Evolutionary conservation across 2,329 filamentous ascomycete genomes (phyloP).

Genomic region (Biscogniauxia mediterranea): DNA sequence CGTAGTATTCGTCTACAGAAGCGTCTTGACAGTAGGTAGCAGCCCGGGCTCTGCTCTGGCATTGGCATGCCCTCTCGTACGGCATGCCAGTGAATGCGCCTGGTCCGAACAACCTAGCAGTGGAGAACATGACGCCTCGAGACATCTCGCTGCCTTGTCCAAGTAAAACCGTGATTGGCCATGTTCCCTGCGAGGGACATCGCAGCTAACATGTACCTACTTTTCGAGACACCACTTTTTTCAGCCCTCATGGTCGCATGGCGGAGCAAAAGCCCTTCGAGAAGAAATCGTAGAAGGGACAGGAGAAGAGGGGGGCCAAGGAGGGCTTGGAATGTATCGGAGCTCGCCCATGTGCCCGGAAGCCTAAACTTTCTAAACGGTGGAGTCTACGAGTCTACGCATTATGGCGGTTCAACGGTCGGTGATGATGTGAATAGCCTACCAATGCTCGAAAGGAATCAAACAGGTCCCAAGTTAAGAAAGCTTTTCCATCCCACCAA

Average conservation of each 20-base stretch:
- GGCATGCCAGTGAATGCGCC: not conserved
- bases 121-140: not conserved
- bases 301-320: constrained; percentile 4
- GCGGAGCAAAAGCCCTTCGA: constrained; percentile 14
- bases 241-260: not conserved
- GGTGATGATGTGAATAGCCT: constrained; percentile 1
- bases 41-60: not conserved
- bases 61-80: not conserved
- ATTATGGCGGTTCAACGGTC: not conserved
- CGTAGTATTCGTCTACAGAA: not conserved
- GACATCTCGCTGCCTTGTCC: not conserved
- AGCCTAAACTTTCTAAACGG: constrained; percentile 7
- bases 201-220: not conserved
- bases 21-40: not conserved
- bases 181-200: too few relatives aligned
- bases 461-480: not conserved
- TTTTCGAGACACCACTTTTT: not conserved
- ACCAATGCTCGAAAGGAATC: constrained; percentile 3
- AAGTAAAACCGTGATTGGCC: not conserved
- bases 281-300: constrained; percentile 20
- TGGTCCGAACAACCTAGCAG: not conserved
- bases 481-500: not conserved
- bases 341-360: constrained; percentile 14
- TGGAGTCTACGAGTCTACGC: not conserved
- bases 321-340: not conserved